phyloP scores from a whole-genome alignment of 2,329 filamentous ascomycete genomes.

The Talaromyces sp. region DNA sequence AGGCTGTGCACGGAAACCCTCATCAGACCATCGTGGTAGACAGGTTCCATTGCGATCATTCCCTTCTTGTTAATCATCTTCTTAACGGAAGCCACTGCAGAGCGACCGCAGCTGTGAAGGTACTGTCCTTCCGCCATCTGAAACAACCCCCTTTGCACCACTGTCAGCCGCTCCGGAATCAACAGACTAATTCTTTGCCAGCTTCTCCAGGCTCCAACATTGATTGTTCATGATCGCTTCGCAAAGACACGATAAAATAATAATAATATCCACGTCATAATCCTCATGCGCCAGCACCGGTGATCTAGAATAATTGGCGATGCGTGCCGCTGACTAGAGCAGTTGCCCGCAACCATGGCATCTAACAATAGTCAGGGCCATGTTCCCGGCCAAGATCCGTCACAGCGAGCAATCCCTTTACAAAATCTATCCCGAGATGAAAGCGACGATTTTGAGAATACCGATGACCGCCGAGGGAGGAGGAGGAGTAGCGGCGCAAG shows the following conservation, averaged over 20 bases:
- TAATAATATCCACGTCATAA: background rate
- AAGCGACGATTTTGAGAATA: slow-evolving; percentile 25
- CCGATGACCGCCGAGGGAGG: slow-evolving; percentile 29
- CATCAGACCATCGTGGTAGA: background rate
- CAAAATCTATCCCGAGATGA: slow-evolving; percentile 55
- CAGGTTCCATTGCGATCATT: background rate
- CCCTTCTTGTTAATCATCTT: background rate
- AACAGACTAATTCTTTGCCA: background rate
- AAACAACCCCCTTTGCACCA: background rate
- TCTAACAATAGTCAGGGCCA: slow-evolving; percentile 31
- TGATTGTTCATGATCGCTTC: background rate
- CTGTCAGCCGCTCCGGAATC: background rate
- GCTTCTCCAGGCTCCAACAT: background rate
- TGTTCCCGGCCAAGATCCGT: slow-evolving; percentile 25
- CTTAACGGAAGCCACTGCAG: background rate
- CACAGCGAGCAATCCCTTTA: slow-evolving; percentile 64
- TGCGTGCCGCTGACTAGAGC: slow-evolving; percentile 38
- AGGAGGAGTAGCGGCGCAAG: slow-evolving; percentile 34
- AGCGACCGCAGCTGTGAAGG: background rate
- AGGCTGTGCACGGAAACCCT: background rate
- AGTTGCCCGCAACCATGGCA: slow-evolving; percentile 40
- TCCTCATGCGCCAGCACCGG: slow-evolving; percentile 2
- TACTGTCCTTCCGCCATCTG: background rate
- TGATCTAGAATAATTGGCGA: slow-evolving; percentile 29
- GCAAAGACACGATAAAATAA: background rate